A percentile compares a stretch with the other conserved stretches of the same genome.
phyloP scores from a whole-genome alignment of 1,139 yeast species.

The Suhomyces atakaporum region DNA sequence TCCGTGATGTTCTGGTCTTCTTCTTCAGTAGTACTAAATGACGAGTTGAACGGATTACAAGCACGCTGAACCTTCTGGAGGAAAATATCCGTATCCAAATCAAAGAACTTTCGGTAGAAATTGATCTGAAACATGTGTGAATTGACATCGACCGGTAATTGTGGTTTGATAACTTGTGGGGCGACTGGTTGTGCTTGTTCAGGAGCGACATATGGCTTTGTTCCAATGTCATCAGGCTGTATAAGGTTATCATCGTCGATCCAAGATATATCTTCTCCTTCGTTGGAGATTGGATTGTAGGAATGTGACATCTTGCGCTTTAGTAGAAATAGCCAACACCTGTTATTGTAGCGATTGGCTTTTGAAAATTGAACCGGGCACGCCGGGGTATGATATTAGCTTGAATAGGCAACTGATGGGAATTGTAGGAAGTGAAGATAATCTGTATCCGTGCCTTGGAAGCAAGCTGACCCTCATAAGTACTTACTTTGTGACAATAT shows the following conservation, averaged over 20 bases:
- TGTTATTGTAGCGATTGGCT: neutral
- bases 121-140: slow-evolving; percentile 56
- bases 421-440: too few relatives aligned
- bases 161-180: slow-evolving; percentile 24
- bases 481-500: neutral
- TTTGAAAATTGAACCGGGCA: neutral
- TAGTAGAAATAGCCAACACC: neutral
- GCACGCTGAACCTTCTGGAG: slow-evolving; percentile 45
- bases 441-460: too few relatives aligned
- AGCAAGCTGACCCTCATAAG: too few relatives aligned
- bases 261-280: slow-evolving; percentile 8
- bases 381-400: neutral
- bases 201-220: slow-evolving; percentile 7
- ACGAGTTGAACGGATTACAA: slow-evolving; percentile 44
- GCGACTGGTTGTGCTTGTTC: slow-evolving; percentile 10
- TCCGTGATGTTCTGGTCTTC: slow-evolving; percentile 53
- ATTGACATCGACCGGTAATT: slow-evolving; percentile 20
- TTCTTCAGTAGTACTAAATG: slow-evolving; percentile 23
- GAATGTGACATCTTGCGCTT: slow-evolving; percentile 9
- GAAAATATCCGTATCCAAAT: slow-evolving; percentile 64
- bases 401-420: too few relatives aligned
- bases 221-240: slow-evolving; percentile 22
- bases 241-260: slow-evolving; percentile 18
- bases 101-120: slow-evolving; percentile 61
- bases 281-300: slow-evolving; percentile 6